Base-by-base conservation (phyloP, 1,139 yeast genomes). In the Zygosaccharomyces sapae region DNA sequence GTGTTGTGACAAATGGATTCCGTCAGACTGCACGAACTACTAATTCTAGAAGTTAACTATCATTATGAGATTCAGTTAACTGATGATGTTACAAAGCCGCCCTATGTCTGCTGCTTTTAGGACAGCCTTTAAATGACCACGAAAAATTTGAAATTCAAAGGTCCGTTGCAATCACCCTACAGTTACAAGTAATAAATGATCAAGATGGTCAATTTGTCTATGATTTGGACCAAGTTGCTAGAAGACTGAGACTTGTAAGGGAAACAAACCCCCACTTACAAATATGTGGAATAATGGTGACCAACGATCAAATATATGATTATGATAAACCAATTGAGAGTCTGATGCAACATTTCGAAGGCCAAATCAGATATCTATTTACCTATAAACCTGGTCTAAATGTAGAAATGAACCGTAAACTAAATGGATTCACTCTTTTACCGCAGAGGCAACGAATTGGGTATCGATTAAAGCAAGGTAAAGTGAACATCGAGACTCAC, bases 101-200 rank as follows among this genome's bases (percentile, higher is more conserved):
- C 58, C 55, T 47, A 35, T 53, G 57, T 40, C 46, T 46, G 30
- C 19, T 55, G 19, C 43, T 57, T 10, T 41, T 56, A 19, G 59
- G 59, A 7, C 33, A 30, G 20, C 12, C n/a, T 4, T 22, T 42
- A 3, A 33, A 39, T 5, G 33, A 37, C 9, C 33, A 38, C n/a
- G 38, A 34, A 13, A 34, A 33, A 7, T 19, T 33, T 30, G 19
- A 39, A 24, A 34, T 49, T 6, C 29, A 12, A 5, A 45, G 45
- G 27, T 44, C 50, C 30, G 7, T 50, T 3, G 36, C 39, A 18
- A 34, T 48, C 8, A 50, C 56, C 2, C 25, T 51, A 18, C 30
- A 20, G 10, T 18, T 48, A 20, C 33, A 31, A 20, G 33, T 30
- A 9, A 16, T 24, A 8, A 36, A 43, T 24, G 29, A 38, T 9